A percentile compares a stretch with the other conserved stretches of the same genome.
Evolutionary conservation across 2,329 filamentous ascomycete genomes (phyloP).

Genomic region (Arthrobotrys megalospora): DNA sequence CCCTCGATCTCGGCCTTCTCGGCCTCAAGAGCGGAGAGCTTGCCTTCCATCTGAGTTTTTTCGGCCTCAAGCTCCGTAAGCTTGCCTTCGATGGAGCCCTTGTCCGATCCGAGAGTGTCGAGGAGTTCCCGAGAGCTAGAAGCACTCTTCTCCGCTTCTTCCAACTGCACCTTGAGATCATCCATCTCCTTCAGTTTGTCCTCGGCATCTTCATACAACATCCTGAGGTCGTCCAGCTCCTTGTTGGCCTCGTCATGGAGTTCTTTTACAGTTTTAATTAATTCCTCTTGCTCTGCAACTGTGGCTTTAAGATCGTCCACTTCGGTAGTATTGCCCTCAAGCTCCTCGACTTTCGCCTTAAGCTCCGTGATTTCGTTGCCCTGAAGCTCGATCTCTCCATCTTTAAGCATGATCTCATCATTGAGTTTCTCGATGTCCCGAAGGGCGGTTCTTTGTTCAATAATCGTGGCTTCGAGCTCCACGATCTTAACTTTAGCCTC

Average conservation of each 20-base stretch:
- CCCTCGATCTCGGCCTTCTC: conserved; percentile 23
- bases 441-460: conserved; percentile 40
- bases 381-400: conserved; percentile 47
- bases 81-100: conserved; percentile 41
- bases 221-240: conserved; percentile 36
- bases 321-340: conserved; percentile 37
- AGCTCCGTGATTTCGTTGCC: conserved; percentile 30
- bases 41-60: conserved; percentile 30
- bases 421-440: conserved; percentile 40
- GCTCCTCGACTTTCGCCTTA: conserved; percentile 38
- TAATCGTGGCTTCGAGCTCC: conserved; percentile 39
- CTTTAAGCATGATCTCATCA: conserved; percentile 45
- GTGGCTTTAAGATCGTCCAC: conserved; percentile 37
- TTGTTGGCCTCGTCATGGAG: conserved; percentile 36
- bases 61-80: conserved; percentile 43
- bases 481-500: conserved; percentile 51
- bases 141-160: conserved; percentile 41
- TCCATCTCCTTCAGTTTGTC: conserved; percentile 33
- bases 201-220: conserved; percentile 50
- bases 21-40: conserved; percentile 21
- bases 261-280: conserved; percentile 31
- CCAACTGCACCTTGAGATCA: conserved; percentile 33
- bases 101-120: conserved; percentile 42
- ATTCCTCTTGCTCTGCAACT: conserved; percentile 30
- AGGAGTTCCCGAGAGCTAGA: conserved; percentile 31